A percentile compares a stretch with the other conserved stretches of the same genome.
phyloP scores from a whole-genome alignment of 2,329 filamentous ascomycete genomes.

The Cordyceps cateniannulata region DNA sequence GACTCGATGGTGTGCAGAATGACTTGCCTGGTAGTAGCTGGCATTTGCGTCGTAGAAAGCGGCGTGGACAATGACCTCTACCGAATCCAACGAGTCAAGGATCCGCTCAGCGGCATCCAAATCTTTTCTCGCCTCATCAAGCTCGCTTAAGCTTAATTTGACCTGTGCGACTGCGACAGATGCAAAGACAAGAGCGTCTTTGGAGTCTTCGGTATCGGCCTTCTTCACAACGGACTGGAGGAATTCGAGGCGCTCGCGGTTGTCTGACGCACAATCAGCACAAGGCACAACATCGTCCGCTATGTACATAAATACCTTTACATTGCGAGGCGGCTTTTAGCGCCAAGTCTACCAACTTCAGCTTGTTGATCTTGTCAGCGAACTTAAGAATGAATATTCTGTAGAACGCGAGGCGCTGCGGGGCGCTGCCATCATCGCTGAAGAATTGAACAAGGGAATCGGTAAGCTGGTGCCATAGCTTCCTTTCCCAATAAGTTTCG shows the following conservation, averaged over 20 bases:
- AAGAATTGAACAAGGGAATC: conserved; percentile 86
- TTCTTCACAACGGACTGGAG: conserved; percentile 76
- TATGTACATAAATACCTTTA: conserved; percentile 47
- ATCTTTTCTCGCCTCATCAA: conserved; percentile 78
- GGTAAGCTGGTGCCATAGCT: conserved; percentile 98
- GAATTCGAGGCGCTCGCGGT: conserved; percentile 79
- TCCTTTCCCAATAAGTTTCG: conserved; percentile 96
- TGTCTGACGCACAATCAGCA: conserved; percentile 51
- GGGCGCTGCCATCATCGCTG: conserved; percentile 69
- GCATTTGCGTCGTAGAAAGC: conserved; percentile 95
- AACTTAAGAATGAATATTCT: conserved; percentile 94
- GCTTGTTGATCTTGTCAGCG: conserved; percentile 96
- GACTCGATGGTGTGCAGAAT: background rate
- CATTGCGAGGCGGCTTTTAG: conserved; percentile 82
- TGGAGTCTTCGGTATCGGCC: conserved; percentile 85
- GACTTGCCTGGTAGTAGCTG: conserved; percentile 74
- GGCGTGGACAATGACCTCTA: conserved; percentile 92
- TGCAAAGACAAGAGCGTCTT: conserved; percentile 94
- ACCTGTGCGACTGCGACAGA: conserved; percentile 83
- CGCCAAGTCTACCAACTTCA: conserved; percentile 90
- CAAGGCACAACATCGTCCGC: background rate
- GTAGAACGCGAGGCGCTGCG: conserved; percentile 84
- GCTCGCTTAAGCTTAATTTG: conserved; percentile 72
- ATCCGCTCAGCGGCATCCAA: conserved; percentile 82
- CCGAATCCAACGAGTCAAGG: conserved; percentile 85